Percentiles rank a stretch among this genome's conserved stretches.
These are phyloP conservation scores for Suillus placidus DNA, from an alignment of 768 basidiomycete species.

Conservation along the genomic window DNA sequence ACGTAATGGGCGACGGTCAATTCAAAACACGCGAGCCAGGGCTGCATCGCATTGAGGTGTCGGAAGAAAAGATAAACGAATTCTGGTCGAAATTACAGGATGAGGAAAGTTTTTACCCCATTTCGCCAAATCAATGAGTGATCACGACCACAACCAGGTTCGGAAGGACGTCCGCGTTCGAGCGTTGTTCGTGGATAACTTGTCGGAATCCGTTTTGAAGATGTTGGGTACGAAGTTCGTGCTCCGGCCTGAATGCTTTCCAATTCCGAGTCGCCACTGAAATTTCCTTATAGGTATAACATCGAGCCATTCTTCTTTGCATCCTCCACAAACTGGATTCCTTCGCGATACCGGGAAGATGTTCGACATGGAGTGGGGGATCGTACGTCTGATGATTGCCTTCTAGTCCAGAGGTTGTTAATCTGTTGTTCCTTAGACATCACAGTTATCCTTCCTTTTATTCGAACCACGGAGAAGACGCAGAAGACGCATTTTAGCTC, in stretches of 20 bases:
- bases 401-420: neutral
- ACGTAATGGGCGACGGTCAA: neutral
- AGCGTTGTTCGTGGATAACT: neutral
- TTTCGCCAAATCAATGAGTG: slow-evolving; percentile 4
- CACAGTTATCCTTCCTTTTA: slow-evolving; percentile 37
- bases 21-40: slow-evolving; percentile 18
- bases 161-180: slow-evolving; percentile 32
- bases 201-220: slow-evolving; percentile 27
- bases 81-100: slow-evolving; percentile 33
- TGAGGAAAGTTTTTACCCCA: slow-evolving; percentile 20
- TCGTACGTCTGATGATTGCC: neutral
- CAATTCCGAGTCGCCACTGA: neutral
- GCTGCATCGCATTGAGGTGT: neutral
- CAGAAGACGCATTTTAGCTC: neutral
- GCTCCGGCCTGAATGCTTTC: neutral
- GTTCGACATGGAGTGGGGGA: neutral
- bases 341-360: slow-evolving; percentile 58
- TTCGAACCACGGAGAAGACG: slow-evolving; percentile 37
- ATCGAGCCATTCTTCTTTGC: slow-evolving; percentile 43
- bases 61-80: neutral
- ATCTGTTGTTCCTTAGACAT: slow-evolving; percentile 23
- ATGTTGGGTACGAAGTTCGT: slow-evolving; percentile 39
- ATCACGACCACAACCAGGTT: slow-evolving; percentile 21
- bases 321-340: slow-evolving; percentile 55
- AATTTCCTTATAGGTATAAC: slow-evolving; percentile 29